A percentile compares a stretch with the other conserved stretches of the same genome.
Conservation (phyloP, 192 early-diverging fungal species). For the Gonapodya sp. region DNA sequence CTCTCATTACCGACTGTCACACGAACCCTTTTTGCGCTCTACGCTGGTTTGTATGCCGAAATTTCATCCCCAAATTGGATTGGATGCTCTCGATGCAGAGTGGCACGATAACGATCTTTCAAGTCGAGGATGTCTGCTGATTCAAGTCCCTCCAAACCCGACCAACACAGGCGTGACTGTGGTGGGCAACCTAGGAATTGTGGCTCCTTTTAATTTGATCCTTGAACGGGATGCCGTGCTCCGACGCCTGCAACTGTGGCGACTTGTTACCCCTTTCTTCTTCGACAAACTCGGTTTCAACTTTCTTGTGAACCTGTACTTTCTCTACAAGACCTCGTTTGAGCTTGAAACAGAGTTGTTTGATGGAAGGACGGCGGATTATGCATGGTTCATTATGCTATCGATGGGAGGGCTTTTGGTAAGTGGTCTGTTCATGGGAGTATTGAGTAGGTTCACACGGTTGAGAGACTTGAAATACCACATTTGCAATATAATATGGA, state of each 20-base stretch:
- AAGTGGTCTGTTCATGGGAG: constrained; percentile 13
- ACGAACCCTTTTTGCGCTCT: constrained; percentile 34
- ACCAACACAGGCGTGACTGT: constrained; percentile 36
- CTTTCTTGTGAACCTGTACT: constrained; percentile 59
- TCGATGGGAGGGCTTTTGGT: constrained; percentile 35
- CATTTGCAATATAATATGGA: not conserved
- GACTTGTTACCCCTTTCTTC: constrained; percentile 63
- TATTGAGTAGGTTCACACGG: not conserved
- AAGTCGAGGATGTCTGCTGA: too few relatives aligned
- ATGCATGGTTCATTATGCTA: constrained; percentile 64
- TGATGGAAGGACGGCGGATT: constrained; percentile 63
- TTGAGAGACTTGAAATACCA: not conserved
- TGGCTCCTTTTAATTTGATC: constrained; percentile 26
- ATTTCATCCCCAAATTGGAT: too few relatives aligned
- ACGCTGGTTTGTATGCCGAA: not conserved
- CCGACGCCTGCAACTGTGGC: constrained; percentile 54
- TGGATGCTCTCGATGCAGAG: too few relatives aligned
- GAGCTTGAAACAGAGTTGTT: constrained; percentile 62
- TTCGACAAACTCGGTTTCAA: constrained; percentile 36
- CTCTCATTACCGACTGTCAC: constrained; percentile 49
- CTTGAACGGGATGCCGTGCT: constrained; percentile 43
- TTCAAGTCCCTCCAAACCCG: too few relatives aligned
- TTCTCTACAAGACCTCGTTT: constrained; percentile 59
- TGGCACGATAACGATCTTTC: too few relatives aligned
- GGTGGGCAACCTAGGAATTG: constrained; percentile 25